Conservation (phyloP, 148 eudicot species). For the Silene latifolia region DNA sequence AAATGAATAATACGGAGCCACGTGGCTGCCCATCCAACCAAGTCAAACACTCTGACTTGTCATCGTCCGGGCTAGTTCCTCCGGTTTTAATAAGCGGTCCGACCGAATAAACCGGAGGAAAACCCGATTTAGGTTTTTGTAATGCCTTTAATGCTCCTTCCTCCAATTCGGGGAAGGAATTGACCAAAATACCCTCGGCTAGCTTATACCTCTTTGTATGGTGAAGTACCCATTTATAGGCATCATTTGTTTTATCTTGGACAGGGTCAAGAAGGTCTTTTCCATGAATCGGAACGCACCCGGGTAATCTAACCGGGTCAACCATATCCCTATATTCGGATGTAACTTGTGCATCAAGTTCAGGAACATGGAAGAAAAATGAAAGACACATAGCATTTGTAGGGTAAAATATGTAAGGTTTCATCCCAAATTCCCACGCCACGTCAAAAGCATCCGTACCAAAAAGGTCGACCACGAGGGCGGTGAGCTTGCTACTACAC, state of each 20-base stretch:
- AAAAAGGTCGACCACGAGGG: conserved; percentile 44
- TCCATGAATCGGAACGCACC: conserved; percentile 42
- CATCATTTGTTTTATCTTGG: conserved; percentile 41
- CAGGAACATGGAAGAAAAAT: conserved; percentile 25
- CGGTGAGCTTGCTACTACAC: neutral
- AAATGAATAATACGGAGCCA: conserved; percentile 50
- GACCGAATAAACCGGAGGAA: conserved; percentile 46
- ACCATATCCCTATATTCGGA: conserved; percentile 39
- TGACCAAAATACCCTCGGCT: conserved; percentile 51
- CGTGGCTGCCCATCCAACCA: conserved; percentile 58
- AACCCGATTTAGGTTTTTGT: conserved; percentile 19
- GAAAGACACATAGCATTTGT: conserved; percentile 44
- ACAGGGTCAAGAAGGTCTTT: conserved; percentile 39
- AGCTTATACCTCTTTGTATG: conserved; percentile 34
- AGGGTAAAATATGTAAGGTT: conserved; percentile 39
- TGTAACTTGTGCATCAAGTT: conserved; percentile 37
- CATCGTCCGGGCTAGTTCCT: conserved; percentile 6
- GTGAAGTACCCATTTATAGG: conserved; percentile 49
- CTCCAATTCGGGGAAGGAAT: conserved; percentile 38
- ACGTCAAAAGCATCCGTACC: conserved; percentile 47
- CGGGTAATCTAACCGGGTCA: conserved; percentile 42
- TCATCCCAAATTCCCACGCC: conserved; percentile 32
- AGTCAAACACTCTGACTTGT: conserved; percentile 29
- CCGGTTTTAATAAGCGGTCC: conserved; percentile 49
- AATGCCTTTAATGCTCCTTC: conserved; percentile 30